Evolutionary conservation across 2,329 filamentous ascomycete genomes (phyloP).

Genomic region (Colletotrichum salicis): DNA sequence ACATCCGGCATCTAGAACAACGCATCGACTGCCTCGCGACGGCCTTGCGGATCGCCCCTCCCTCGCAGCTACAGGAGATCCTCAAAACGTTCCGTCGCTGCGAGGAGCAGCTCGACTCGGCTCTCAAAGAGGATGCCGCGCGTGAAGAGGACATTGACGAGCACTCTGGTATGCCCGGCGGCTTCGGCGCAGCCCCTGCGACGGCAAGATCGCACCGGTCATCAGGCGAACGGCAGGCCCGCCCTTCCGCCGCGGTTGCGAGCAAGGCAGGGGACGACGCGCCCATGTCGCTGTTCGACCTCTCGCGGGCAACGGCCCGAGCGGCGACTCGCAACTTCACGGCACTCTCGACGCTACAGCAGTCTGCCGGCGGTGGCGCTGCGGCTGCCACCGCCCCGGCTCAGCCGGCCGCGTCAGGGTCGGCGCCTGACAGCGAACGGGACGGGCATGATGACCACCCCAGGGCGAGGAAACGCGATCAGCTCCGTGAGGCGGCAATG

Average conservation of each 20-base stretch:
- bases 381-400: not conserved
- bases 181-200: slow-evolving; percentile 54
- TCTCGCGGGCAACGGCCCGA: slow-evolving; percentile 69
- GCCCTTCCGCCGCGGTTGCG: slow-evolving; percentile 51
- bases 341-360: slow-evolving; percentile 63
- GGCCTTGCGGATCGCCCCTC: slow-evolving; percentile 78
- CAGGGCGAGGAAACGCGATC: slow-evolving; percentile 76
- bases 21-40: slow-evolving; percentile 83
- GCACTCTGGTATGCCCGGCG: slow-evolving; percentile 65
- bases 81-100: slow-evolving; percentile 79
- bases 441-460: slow-evolving; percentile 43
- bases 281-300: slow-evolving; percentile 73
- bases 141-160: slow-evolving; percentile 74
- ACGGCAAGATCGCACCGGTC: slow-evolving; percentile 45
- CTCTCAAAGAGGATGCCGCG: slow-evolving; percentile 73
- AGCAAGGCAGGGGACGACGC: slow-evolving; percentile 64
- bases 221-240: slow-evolving; percentile 36
- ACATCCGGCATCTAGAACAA: slow-evolving; percentile 80
- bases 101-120: slow-evolving; percentile 78
- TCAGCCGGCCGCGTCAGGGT: not conserved
- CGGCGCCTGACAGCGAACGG: slow-evolving; percentile 28
- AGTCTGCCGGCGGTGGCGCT: slow-evolving; percentile 46
- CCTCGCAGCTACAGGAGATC: slow-evolving; percentile 77
- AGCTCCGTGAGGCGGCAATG: slow-evolving; percentile 72
- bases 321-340: slow-evolving; percentile 69